Conservation (phyloP, 352 stramenopile species). For the Pythium pyrilobum region DNA sequence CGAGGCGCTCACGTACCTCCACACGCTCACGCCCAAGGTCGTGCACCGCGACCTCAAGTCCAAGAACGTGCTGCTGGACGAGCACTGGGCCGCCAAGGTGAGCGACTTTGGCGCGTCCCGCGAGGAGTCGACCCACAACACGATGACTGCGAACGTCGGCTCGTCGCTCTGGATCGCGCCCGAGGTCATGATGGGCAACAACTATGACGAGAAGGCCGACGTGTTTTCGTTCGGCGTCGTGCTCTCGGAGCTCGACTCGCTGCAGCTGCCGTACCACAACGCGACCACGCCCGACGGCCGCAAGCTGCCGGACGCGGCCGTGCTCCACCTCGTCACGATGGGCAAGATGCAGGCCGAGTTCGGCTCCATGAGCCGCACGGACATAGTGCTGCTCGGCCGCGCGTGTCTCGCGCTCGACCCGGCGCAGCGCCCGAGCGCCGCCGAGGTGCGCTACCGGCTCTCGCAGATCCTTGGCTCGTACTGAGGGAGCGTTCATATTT, state of each 20-base stretch:
- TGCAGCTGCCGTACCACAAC: constrained; percentile 19
- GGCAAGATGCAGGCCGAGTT: constrained; percentile 28
- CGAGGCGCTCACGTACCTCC: constrained; percentile 55
- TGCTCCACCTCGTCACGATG: constrained; percentile 30
- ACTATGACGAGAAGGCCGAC: constrained; percentile 27
- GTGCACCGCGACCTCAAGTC: constrained; percentile 87
- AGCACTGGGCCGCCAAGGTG: constrained; percentile 39
- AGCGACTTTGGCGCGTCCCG: constrained; percentile 54
- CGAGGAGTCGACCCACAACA: constrained; percentile 28
- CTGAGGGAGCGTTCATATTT: not conserved
- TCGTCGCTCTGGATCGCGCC: constrained; percentile 51
- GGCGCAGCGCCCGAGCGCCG: constrained; percentile 16
- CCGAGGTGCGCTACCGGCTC: constrained; percentile 12
- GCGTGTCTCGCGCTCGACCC: constrained; percentile 27
- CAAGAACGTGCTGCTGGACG: constrained; percentile 73
- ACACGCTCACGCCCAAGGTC: constrained; percentile 52
- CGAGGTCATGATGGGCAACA: constrained; percentile 30
- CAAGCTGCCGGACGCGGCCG: constrained; percentile 20
- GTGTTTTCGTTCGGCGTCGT: constrained; percentile 20
- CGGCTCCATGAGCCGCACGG: constrained; percentile 9
- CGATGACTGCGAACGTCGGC: constrained; percentile 42
- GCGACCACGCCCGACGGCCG: constrained; percentile 18
- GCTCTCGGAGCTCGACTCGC: constrained; percentile 17
- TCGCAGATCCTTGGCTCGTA: constrained; percentile 18
- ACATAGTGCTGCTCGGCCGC: constrained; percentile 23